A percentile compares a stretch with the other conserved stretches of the same genome.
Conservation (phyloP, 495 filamentous ascomycete genomes). For the Astrothelium macrocarpum region DNA sequence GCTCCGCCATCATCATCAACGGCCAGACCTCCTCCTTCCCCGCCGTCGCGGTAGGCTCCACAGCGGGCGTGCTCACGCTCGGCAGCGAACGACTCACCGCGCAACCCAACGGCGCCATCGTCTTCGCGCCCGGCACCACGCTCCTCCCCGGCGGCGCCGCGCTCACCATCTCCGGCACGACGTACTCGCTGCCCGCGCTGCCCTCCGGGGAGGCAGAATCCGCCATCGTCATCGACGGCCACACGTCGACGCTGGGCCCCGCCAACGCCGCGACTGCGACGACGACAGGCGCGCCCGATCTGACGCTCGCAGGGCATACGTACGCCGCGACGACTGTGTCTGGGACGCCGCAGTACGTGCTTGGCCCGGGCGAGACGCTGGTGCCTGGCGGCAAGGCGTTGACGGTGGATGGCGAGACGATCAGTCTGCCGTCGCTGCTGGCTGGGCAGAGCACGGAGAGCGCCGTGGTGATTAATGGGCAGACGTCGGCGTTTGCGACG, state of each 20-base stretch:
- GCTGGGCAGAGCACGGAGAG: not conserved
- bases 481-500: constrained; percentile 4
- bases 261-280: constrained; percentile 6
- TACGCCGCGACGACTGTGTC: constrained; percentile 25
- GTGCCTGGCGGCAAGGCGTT: constrained; percentile 21
- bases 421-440: not conserved
- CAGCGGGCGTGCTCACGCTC: not conserved
- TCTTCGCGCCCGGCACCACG: not conserved
- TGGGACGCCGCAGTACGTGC: constrained; percentile 22
- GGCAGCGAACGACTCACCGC: not conserved
- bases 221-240: constrained; percentile 12
- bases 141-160: not conserved
- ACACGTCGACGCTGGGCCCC: constrained; percentile 1
- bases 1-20: not conserved
- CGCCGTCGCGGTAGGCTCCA: not conserved
- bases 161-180: constrained; percentile 1
- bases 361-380: constrained; percentile 23
- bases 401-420: not conserved
- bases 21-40: not conserved
- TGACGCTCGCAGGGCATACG: constrained; percentile 25
- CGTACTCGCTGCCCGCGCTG: not conserved
- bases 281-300: constrained; percentile 22
- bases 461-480: constrained; percentile 27
- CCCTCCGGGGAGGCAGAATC: not conserved
- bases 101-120: not conserved